Base-by-base conservation (phyloP, 352 stramenopile species). In the Phytophthora agathidicida region DNA sequence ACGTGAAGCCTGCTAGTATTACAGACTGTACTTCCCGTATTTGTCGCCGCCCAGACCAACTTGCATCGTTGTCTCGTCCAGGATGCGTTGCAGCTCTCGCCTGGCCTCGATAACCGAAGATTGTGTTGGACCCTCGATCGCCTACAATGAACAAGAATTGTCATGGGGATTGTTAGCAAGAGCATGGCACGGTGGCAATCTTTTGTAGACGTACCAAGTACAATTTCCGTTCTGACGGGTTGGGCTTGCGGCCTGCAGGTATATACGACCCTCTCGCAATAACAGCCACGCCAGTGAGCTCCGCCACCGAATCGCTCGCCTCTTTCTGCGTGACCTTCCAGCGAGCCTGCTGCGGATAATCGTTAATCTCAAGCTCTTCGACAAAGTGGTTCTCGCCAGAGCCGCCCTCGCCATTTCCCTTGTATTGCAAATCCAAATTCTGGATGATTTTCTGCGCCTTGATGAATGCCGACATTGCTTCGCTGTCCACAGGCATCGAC, bases 291-390 rank as follows among this genome's bases (percentile, higher is more conserved):
- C 91, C 91, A 4, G 90, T 97, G 45, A 95, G 79, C 32, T 98
- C 93, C 1, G 85, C 69, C 6, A 98, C 83, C 13, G 81, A 79
- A 38, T 96, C 83, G 17, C 89, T 86, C 27, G 86, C 82, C 22
- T 97, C 88, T 51, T 94, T 96, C 43, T 96, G 86, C 20, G 84
- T 93, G 39, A 96, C 87, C 42, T 81, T 91, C 75, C 82, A 96
- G 10, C 91, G 80, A 45, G 91, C 93, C 59, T 97, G 87, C 65
- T 96, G 83, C 3, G 93, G 92, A 65, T 97, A 98, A 52, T 98
- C 93, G 65, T 98, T 98, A 69, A 98, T 98, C 59, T 97, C 92
- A 14, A 98, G 71, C 56, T 98, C 91, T 59, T 97, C 86, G 8
- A 79, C 71, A 49, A 95, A 97, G 51, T 96, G 85, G 28, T 76